phyloP scores from a whole-genome alignment of 2,329 filamentous ascomycete species.

The Colletotrichum sp. region DNA sequence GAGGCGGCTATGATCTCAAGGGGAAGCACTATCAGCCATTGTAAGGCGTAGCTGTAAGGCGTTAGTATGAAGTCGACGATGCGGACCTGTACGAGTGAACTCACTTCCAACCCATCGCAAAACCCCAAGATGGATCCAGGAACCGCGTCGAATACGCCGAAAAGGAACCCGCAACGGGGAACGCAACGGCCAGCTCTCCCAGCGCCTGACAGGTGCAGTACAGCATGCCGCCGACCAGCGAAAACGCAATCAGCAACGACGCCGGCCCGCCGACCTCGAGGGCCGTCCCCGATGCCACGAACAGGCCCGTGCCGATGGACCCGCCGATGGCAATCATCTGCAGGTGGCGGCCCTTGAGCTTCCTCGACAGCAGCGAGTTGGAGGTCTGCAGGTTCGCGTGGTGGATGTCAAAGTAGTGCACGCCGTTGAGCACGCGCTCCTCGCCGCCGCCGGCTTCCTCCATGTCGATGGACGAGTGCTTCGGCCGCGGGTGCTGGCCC shows the following conservation, averaged over 20 bases:
- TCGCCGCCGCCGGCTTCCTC: constrained; percentile 27
- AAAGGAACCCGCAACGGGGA: constrained; percentile 91
- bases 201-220: constrained; percentile 92
- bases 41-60: constrained; percentile 72
- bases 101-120: constrained; percentile 94
- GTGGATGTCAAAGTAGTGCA: constrained; percentile 61
- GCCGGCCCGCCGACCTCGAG: constrained; percentile 78
- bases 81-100: constrained; percentile 32
- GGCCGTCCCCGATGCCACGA: constrained; percentile 80
- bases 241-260: constrained; percentile 78
- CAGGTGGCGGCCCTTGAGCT: constrained; percentile 82
- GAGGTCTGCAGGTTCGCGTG: constrained; percentile 75
- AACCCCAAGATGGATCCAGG: constrained; percentile 91
- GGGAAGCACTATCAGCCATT: constrained; percentile 85
- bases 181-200: constrained; percentile 89
- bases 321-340: constrained; percentile 99
- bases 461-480: constrained; percentile 39
- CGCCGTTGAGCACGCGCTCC: constrained; percentile 37
- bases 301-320: constrained; percentile 88
- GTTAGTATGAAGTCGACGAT: not conserved
- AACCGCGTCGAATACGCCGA: constrained; percentile 92
- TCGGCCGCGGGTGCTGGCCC: constrained; percentile 50
- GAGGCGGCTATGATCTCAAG: constrained; percentile 88
- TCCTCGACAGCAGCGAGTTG: constrained; percentile 75
- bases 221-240: constrained; percentile 83